Evolutionary conservation across 371 early-diverging fungal genomes (phyloP), one percentile per base, ranked within the genome.

Genomic region (Blakeslea trispora): DNA sequence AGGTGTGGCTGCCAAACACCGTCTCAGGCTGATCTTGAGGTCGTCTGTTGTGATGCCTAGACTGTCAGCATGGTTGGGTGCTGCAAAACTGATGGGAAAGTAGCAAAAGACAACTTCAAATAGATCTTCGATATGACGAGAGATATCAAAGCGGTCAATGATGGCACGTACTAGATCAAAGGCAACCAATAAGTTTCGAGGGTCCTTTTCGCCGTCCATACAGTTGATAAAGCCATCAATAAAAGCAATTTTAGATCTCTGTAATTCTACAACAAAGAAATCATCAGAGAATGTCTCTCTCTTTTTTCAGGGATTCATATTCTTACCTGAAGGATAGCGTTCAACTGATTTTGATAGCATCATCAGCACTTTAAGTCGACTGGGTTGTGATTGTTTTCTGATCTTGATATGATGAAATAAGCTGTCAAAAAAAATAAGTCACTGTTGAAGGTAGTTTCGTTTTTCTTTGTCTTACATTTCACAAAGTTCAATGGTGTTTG

Each of bases 141-240:
- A 72, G 32, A 93, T 87, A 67, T 95, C 91, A 50, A 92, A 89
- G 42, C 84, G 71, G 18, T 74, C 64, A 34, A 86, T 82, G 23
- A 97, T 86, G 21, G 55, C 62, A 40, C 82, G 79, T 42, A 91
- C 79, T 1, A 89, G 72, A 37, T 84, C 78, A 73, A 99, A 99
- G 0, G 90, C 91, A 35, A 93, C 60, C 69, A 95, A 72, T 45
- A 99, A 72, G 67, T 95, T 94, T 39, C 98, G 82, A 14, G 99
- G 99, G 65, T 99, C 99, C 76, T 97, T 99, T 69, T 99, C 99
- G 21, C 97, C 97, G 61, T 98, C 98, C 83, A 99, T 85, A 32
- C 84, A 79, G 61, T 90, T 84, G n/a, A 93, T 87, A 65, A 90
- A 96, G 15, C 92, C 95, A 48, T 79, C 71, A 10, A 95, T 85